Evolutionary conservation across 257 asterid genomes (phyloP).

Genomic region (Sherardia arvensis): DNA sequence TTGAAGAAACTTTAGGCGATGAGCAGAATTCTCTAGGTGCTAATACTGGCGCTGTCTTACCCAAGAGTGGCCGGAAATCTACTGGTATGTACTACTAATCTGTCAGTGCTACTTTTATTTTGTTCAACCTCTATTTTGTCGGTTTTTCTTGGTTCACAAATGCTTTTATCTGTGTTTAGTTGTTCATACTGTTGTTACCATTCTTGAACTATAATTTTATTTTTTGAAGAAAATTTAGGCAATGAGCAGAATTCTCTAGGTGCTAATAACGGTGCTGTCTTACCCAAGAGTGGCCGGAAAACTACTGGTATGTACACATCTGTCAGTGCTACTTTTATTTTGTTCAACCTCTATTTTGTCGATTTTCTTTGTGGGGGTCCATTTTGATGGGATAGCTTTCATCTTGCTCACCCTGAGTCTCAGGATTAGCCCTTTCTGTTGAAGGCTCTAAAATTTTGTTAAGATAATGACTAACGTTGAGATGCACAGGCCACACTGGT

Average conservation of each 20-base stretch:
- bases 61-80: background rate
- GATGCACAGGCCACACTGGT: background rate
- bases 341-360: background rate
- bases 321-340: background rate
- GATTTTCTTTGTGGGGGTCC: background rate
- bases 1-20: background rate
- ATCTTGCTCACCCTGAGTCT: background rate
- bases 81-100: background rate
- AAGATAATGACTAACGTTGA: background rate
- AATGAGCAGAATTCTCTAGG: background rate
- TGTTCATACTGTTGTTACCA: background rate
- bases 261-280: background rate
- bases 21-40: background rate
- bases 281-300: background rate
- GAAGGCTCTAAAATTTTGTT: background rate
- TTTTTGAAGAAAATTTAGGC: conserved; percentile 3
- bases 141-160: background rate
- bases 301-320: background rate
- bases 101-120: background rate
- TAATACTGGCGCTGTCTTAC: background rate
- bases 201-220: background rate
- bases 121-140: background rate
- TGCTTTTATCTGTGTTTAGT: background rate
- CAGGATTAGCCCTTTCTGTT: background rate
- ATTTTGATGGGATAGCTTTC: background rate